A percentile compares a stretch with the other conserved stretches of the same genome.
These are phyloP conservation scores for Neurospora sp. DNA, from an alignment of 495 filamentous ascomycete genomes.

Conservation along the genomic window DNA sequence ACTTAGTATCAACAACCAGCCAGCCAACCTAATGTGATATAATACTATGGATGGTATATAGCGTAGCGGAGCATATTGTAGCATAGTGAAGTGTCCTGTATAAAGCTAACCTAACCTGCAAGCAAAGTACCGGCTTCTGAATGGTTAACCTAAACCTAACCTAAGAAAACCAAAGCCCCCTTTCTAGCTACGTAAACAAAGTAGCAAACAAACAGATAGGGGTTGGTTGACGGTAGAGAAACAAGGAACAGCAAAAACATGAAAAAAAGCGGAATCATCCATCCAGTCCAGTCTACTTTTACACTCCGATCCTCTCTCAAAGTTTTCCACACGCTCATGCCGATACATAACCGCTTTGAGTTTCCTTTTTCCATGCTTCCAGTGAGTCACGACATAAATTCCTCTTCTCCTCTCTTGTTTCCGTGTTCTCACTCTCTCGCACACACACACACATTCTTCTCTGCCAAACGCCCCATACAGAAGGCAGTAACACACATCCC, in stretches of 20 bases:
- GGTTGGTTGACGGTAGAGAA: not conserved
- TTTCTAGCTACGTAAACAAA: not conserved
- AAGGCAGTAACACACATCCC: not conserved
- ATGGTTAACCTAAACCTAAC: not conserved
- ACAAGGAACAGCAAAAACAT: not conserved
- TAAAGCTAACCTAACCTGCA: not conserved
- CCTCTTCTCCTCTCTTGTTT: not conserved
- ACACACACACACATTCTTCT: not conserved
- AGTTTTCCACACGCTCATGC: not conserved
- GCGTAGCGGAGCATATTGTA: too few species aligned
- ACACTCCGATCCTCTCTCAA: not conserved
- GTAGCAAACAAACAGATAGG: not conserved
- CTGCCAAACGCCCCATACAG: not conserved
- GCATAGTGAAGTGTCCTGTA: not conserved
- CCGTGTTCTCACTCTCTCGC: too few species aligned
- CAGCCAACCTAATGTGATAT: too few species aligned
- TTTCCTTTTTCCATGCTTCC: not conserved
- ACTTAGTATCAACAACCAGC: too few species aligned
- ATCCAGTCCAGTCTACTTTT: not conserved
- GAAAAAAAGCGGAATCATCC: not conserved
- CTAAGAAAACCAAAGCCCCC: not conserved
- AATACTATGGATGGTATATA: too few species aligned
- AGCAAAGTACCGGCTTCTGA: not conserved
- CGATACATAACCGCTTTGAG: not conserved
- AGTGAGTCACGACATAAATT: not conserved